Evolutionary conservation across 805 yeast genomes (phyloP).

Genomic region (Schwanniomyces pseudopolymorphus): DNA sequence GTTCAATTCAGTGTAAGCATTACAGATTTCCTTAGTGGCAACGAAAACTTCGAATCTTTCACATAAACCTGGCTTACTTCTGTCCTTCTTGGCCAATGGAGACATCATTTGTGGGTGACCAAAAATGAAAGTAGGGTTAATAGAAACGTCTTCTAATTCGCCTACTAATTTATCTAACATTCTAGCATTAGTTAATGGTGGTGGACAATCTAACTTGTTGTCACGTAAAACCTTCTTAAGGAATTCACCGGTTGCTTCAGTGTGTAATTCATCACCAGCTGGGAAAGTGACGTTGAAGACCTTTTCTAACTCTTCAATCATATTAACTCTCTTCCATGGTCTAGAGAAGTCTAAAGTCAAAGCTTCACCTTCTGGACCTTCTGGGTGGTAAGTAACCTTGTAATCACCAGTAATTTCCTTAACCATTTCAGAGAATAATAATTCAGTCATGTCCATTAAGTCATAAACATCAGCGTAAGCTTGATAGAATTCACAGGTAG

Average conservation of each 20-base stretch:
- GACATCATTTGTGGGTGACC: constrained; percentile 99
- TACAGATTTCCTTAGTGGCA: constrained; percentile 97
- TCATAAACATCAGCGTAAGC: constrained; percentile 97
- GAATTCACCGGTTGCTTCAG: constrained; percentile 89
- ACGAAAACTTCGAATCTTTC: constrained; percentile 98
- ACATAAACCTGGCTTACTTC: constrained; percentile 90
- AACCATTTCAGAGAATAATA: constrained; percentile 95
- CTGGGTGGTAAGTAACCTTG: constrained; percentile 85
- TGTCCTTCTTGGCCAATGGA: constrained; percentile 94
- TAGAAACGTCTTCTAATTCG: constrained; percentile 89
- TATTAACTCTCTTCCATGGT: constrained; percentile 98
- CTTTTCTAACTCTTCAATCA: constrained; percentile 95
- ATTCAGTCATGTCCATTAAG: constrained; percentile 91
- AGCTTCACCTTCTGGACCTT: constrained; percentile 83
- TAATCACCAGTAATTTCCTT: constrained; percentile 91
- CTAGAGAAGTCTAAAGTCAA: constrained; percentile 82
- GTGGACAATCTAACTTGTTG: constrained; percentile 84
- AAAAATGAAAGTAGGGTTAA: constrained; percentile 95
- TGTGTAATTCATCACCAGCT: constrained; percentile 91
- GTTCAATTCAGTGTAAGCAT: constrained; percentile 97
- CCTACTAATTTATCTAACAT: constrained; percentile 98
- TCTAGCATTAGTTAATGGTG: constrained; percentile 95
- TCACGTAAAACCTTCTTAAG: constrained; percentile 75
- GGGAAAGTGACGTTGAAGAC: constrained; percentile 87
- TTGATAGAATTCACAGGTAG: constrained; percentile 97